These are phyloP conservation scores for Boletus reticuloceps DNA, from an alignment of 768 basidiomycete species.

Conservation along the genomic window DNA sequence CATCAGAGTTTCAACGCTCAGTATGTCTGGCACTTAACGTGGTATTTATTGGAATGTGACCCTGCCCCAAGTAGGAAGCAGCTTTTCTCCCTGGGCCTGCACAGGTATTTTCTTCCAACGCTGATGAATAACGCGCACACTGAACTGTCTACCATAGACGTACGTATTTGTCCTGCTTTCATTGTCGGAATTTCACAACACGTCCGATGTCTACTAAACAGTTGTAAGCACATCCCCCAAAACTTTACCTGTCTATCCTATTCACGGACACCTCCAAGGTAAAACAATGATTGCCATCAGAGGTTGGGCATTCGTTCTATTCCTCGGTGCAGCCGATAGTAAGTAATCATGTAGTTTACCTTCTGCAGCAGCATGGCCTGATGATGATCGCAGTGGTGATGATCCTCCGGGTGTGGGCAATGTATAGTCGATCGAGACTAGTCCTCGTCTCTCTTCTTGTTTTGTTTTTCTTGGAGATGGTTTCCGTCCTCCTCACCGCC, in stretches of 20 bases:
- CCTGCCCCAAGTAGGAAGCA: not conserved
- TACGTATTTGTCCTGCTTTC: not conserved
- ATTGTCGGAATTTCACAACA: not conserved
- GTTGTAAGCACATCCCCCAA: not conserved
- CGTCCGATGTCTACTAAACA: not conserved
- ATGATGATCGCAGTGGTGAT: not conserved
- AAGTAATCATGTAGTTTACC: not conserved
- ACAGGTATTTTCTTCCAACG: not conserved
- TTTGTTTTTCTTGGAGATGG: not conserved
- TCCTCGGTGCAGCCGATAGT: constrained; percentile 5
- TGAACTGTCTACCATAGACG: not conserved
- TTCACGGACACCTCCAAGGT: not conserved
- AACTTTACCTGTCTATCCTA: no score
- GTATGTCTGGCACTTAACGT: not conserved
- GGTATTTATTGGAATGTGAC: not conserved
- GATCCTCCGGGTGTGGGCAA: constrained; percentile 2
- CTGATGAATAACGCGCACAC: not conserved
- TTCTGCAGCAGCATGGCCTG: not conserved
- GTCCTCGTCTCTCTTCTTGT: not conserved
- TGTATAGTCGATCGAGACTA: not conserved
- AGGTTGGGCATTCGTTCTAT: not conserved
- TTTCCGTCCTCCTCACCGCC: not conserved
- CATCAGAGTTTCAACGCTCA: not conserved
- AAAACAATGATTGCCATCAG: not conserved
- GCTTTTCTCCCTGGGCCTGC: not conserved